A percentile compares a stretch with the other conserved stretches of the same genome.
phyloP scores from a whole-genome alignment of 192 early-diverging fungal genomes.

The Gaertneriomyces sp. region DNA sequence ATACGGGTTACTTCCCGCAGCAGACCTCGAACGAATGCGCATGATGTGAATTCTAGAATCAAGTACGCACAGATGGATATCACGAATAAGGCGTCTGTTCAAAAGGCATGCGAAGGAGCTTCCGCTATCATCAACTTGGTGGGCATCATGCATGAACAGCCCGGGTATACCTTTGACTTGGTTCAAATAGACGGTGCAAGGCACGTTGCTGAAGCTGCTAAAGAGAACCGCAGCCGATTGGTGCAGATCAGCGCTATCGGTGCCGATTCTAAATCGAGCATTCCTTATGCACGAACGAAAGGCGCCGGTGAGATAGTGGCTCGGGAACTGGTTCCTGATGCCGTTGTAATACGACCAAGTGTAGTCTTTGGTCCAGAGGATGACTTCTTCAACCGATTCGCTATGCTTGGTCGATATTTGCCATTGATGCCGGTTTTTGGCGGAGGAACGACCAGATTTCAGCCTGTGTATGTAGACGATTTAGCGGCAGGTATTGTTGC shows the following conservation, averaged over 20 bases:
- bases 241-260: slow-evolving; percentile 13
- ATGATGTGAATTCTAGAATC: no score
- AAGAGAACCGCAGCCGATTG: background rate
- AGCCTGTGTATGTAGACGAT: slow-evolving; percentile 16
- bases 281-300: slow-evolving; percentile 14
- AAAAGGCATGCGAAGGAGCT: background rate
- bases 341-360: slow-evolving; percentile 4
- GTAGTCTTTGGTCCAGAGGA: slow-evolving; percentile 9
- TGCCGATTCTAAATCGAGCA: slow-evolving; percentile 3
- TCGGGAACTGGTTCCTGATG: slow-evolving; percentile 5
- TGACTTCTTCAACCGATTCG: slow-evolving; percentile 18
- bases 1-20: no score
- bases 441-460: slow-evolving; percentile 9
- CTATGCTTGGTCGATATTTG: slow-evolving; percentile 4
- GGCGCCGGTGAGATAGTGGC: slow-evolving; percentile 2
- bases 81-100: background rate
- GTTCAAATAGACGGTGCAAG: slow-evolving; percentile 6
- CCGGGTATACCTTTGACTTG: slow-evolving; percentile 6
- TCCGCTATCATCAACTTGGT: slow-evolving; percentile 7
- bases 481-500: background rate
- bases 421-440: slow-evolving; percentile 16
- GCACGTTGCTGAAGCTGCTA: background rate
- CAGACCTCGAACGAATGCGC: no score
- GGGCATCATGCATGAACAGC: slow-evolving; percentile 19
- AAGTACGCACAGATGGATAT: background rate